Base-by-base conservation (phyloP, 495 filamentous ascomycete species). In the Talaromyces wortmannii region DNA sequence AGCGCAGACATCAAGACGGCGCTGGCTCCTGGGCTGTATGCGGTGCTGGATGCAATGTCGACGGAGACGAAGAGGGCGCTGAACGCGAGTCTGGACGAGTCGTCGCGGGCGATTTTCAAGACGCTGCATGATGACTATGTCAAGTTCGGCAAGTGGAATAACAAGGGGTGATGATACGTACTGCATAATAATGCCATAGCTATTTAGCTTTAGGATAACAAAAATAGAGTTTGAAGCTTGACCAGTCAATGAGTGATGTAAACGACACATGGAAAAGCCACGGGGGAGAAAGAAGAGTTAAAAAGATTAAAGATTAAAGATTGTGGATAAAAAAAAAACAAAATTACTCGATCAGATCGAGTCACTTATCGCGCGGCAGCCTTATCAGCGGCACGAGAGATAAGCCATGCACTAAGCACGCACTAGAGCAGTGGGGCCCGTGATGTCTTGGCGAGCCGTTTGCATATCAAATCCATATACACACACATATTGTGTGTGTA, bases 141-240 rank as follows among this genome's bases (percentile, higher is more conserved):
- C 59, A 81, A 70, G 66, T 87, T 86, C 66, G 85, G 86, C 33
- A 85, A 83, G 74, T 89, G 86, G 86, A 80, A 77, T 48, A 83
- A 85, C 61, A 71, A 65, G 13, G 50, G 50, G 42, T 52, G 40
- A 44, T 50, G 10, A 18, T 77, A 59, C 16, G 43, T n/a, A 43
- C n/a, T 57, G 12, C 17, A 12, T 51, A n/a, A 17, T 52, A 42
- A 31, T 31, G 49, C 12, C 18, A 52, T n/a, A 42, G 13, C 13
- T n/a, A n/a, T n/a, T n/a, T n/a, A n/a, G n/a, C n/a, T n/a, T n/a
- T 40, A 13, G 8, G 2, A 40, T 10, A 10, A 40, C 33, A 36
- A 40, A 40, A 40, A 40, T 40, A 40, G 8, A 40, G 23, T 23
- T 23, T 23, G 4, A 23, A 23, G 2, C 4, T 23, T 23, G 23